Conservation (phyloP, 352 stramenopile genomes). For the Phytophthora pinifolia region DNA sequence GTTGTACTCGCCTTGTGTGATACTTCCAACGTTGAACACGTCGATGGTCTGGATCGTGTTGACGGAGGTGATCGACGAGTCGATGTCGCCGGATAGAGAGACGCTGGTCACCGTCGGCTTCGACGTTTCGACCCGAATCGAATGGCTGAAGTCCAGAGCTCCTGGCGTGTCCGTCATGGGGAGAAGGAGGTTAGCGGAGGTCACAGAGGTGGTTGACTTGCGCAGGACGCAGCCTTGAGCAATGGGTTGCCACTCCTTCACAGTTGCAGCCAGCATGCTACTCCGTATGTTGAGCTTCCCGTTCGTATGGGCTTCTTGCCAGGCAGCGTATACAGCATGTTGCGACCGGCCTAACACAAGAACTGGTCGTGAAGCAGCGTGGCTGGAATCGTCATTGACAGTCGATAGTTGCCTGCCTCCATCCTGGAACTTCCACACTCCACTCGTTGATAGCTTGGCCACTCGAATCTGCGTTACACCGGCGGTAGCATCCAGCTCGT, state of each 20-base stretch:
- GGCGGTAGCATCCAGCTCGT: conserved; percentile 35
- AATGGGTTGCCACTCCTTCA: conserved; percentile 52
- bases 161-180: conserved; percentile 47
- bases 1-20: conserved; percentile 56
- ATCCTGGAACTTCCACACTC: conserved; percentile 47
- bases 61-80: conserved; percentile 32
- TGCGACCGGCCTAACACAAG: conserved; percentile 14
- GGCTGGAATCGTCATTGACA: conserved; percentile 43
- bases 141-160: conserved; percentile 51
- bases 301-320: conserved; percentile 46
- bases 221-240: conserved; percentile 49
- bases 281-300: conserved; percentile 38
- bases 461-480: conserved; percentile 46
- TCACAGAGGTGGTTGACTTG: conserved; percentile 33
- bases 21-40: conserved; percentile 47
- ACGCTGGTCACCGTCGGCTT: conserved; percentile 37
- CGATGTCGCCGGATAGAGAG: conserved; percentile 37
- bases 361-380: conserved; percentile 31
- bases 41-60: conserved; percentile 57
- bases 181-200: conserved; percentile 45
- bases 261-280: conserved; percentile 16
- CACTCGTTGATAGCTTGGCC: conserved; percentile 23
- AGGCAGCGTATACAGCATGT: conserved; percentile 35
- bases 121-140: conserved; percentile 58
- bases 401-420: conserved; percentile 31